Evolutionary conservation across 1,284 basidiomycete genomes (phyloP).

Genomic region (Cryptococcus sp.): DNA sequence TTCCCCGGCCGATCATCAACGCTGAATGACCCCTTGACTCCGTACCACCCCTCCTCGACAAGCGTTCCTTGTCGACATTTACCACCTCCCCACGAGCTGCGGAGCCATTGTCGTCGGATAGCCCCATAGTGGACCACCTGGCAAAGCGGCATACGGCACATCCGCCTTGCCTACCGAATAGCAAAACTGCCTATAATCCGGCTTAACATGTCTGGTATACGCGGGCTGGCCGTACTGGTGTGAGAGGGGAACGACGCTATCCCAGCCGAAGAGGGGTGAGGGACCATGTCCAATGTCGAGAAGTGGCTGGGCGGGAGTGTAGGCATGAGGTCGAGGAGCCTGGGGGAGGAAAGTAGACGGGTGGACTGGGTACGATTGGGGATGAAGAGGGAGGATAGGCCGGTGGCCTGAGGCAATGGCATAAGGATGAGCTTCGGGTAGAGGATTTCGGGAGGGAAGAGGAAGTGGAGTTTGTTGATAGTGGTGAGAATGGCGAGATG

Average conservation of each 20-base stretch:
- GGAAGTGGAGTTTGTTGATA: too few relatives aligned
- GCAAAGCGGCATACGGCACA: conserved; percentile 25
- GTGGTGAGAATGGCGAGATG: too few relatives aligned
- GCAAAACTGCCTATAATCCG: conserved; percentile 31
- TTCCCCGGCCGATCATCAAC: too few relatives aligned
- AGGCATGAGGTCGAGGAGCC: background rate
- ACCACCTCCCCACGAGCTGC: conserved; percentile 12
- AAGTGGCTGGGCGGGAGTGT: background rate
- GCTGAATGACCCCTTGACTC: too few relatives aligned
- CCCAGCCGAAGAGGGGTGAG: conserved; percentile 29
- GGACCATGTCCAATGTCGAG: conserved; percentile 24
- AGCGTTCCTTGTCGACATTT: too few relatives aligned
- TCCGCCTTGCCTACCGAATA: conserved; percentile 33
- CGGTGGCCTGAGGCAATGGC: too few relatives aligned
- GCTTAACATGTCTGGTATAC: conserved; percentile 17
- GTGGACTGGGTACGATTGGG: too few relatives aligned
- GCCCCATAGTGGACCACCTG: conserved; percentile 26
- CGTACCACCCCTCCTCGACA: too few relatives aligned
- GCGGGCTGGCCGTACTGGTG: conserved; percentile 27
- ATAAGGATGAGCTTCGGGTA: too few relatives aligned
- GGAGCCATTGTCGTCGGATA: conserved; percentile 16
- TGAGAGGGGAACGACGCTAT: conserved; percentile 17
- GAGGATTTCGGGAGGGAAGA: too few relatives aligned
- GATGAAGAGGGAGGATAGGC: too few relatives aligned
- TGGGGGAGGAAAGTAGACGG: background rate